phyloP scores from a whole-genome alignment of 805 yeast genomes.

The Saccharomycodes ludwigii region DNA sequence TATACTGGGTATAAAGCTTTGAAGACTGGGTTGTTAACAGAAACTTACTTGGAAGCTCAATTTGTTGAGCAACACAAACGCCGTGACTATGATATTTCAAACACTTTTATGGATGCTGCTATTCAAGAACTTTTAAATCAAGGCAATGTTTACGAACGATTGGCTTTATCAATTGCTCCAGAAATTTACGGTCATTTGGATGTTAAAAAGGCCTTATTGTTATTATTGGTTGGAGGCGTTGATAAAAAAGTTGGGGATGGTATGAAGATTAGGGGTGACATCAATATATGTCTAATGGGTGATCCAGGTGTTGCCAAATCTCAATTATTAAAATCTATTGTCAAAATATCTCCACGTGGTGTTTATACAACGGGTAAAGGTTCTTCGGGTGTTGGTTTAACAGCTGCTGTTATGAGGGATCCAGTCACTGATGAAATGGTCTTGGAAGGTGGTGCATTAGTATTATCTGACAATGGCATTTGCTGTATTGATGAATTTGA shows the following conservation, averaged over 20 bases:
- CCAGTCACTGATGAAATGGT: constrained; percentile 99
- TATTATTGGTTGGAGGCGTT: constrained; percentile 88
- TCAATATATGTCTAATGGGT: constrained; percentile 93
- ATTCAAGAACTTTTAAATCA: constrained; percentile 41
- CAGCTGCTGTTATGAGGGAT: constrained; percentile 98
- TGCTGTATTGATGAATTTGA: constrained; percentile 99
- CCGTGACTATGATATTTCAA: constrained; percentile 1
- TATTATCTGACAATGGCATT: constrained; percentile 92
- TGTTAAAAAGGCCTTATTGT: constrained; percentile 78
- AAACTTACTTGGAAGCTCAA: constrained; percentile 86
- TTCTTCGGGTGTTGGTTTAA: constrained; percentile 96
- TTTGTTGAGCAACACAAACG: constrained; percentile 73
- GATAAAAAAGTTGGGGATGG: constrained; percentile 94
- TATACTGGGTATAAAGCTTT: constrained; percentile 92
- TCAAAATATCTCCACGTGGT: constrained; percentile 90
- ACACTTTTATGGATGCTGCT: constrained; percentile 38
- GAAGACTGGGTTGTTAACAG: constrained; percentile 86
- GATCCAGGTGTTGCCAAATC: constrained; percentile 99
- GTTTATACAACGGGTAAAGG: constrained; percentile 98
- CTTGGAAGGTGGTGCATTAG: constrained; percentile 95
- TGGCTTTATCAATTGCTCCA: constrained; percentile 90
- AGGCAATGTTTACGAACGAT: constrained; percentile 66
- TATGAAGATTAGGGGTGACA: constrained; percentile 93
- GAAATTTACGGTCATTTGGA: constrained; percentile 93
- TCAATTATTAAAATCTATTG: constrained; percentile 80